Evolutionary conservation across 306 rosid genomes (phyloP).

Genomic region (Hippophae tibetana): DNA sequence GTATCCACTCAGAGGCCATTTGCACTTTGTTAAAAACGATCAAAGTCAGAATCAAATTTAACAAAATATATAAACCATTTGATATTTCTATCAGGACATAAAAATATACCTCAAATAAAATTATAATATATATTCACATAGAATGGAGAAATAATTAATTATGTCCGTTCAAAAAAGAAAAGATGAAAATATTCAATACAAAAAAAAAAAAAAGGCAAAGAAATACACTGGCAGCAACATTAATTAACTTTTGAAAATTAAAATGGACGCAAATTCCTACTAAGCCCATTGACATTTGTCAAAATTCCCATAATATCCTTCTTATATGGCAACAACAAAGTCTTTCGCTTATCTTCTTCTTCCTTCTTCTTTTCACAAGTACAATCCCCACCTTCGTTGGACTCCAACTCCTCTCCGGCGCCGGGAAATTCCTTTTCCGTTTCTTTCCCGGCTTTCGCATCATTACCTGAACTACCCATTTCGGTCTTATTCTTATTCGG

Average conservation of each 20-base stretch:
- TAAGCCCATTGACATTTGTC: conserved; percentile 34
- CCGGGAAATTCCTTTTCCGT: background rate
- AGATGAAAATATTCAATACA: background rate
- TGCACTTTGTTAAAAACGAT: background rate
- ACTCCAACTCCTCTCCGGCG: background rate
- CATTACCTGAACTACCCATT: conserved; percentile 6
- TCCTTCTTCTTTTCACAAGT: conserved; percentile 5
- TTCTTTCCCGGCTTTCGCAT: background rate
- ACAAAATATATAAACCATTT: background rate
- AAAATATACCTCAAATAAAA: no score
- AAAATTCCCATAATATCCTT: conserved; percentile 50
- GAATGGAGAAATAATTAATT: no score
- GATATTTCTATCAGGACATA: background rate
- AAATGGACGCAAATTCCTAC: conserved; percentile 43
- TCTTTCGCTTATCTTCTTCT: conserved; percentile 23
- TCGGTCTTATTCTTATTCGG: conserved; percentile 16
- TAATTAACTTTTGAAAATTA: conserved; percentile 15
- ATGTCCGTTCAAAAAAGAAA: background rate
- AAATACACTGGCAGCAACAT: no score
- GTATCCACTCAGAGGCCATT: no score
- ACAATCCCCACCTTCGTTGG: background rate
- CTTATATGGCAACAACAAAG: conserved; percentile 32
- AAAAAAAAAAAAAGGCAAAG: background rate
- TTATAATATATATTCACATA: no score
- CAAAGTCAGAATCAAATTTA: background rate